Base-by-base conservation (phyloP, 495 filamentous ascomycete species). In the Ascodesmis nigricans region DNA sequence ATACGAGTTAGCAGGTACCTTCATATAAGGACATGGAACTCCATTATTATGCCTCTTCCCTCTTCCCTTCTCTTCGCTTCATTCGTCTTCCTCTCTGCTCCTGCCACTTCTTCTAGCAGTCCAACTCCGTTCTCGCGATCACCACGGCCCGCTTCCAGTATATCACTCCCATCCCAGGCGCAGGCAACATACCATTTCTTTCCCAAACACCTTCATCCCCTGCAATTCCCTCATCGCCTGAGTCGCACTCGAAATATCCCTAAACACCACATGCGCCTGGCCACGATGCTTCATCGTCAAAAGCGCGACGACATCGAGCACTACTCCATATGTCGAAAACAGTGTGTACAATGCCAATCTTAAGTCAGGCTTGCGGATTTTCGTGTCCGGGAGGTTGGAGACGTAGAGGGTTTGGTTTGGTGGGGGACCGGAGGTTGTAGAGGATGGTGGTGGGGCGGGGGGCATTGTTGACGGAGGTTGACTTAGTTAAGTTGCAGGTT, bases 281-380 rank as follows among this genome's bases (percentile, higher is more conserved):
- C 87, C 87, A 22, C 90, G 76, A 75, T 91, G 83, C 57, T 81
- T 82, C 46, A 60, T 60, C 0, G 78, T 87, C 56, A 78, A 82
- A 47, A 92, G 62, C 21, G 78, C 75, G 21, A 91, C 76, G n/a
- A 99, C 72, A 50, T 95, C 87, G 31, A 99, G 67, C 9, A 99
- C 77, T 5, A 78, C 70, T 14, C 90, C 90, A 53, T 93, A 84
- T 19, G 81, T 91, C 7, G 78, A 75, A 49, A 95, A 99, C 10
- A 95, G 69, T 45, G 76, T 78, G 57, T 95, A 95, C 5, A 99
- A 69, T 8, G 72, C 70, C 5, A 75, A 71, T 27, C 77, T 67
- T 8, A 95, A 60, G 49, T 92, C 80, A 16, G 64, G 57, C 55
- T 95, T 99, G 38, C 67, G 71, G 33, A 93, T 66, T 57, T 90